Base-by-base conservation (phyloP, 257 asterid species). In the Mitragyna speciosa region DNA sequence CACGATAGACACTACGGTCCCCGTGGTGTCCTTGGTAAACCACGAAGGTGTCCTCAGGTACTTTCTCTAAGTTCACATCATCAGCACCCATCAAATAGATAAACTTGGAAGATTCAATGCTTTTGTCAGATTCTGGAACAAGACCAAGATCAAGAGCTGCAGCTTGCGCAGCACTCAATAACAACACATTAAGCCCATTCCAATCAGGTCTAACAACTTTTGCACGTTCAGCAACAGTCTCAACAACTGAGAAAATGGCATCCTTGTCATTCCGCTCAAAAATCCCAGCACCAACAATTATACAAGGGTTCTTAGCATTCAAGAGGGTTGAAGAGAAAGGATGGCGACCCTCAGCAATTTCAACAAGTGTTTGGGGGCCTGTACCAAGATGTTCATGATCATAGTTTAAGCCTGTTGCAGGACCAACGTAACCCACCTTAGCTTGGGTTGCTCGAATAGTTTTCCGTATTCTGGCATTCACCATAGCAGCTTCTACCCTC, bases 11-110 rank as follows among this genome's bases (percentile, higher is more conserved):
- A 0, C 97, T 82, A 2, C 82, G 82, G 74, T 96, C 99, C 48
- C 98, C 99, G 41, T 96, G 99, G 85, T 96, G 99, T 58, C 99
- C 99, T 85, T 96, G 99, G 94, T 94, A 96, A 81, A 94, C 98
- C 19, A 96, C 97, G 72, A 96, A 96, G 79, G 98, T 97, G 77
- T 96, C 98, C 12, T 84, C 90, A 0, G 97, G 97, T 65, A 92
- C 82, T 82, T 88, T 92, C 43, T 94, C 99, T 87, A 96, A 73
- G 85, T 84, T 84, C 80, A 84, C 90, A 39, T 96, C 99, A 71
- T 96, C 99, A 75, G 98, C 97, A 54, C 99, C 99, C 99, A 96
- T 94, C 83, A 96, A 76, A 77, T 94, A 96, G 76, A 96, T 73
- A 58, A 96, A 96, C 76, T 96, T 94, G 33, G 99, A 93, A 1